phyloP scores from a whole-genome alignment of 108 stramenopile species.

The Epithemia pelagica region DNA sequence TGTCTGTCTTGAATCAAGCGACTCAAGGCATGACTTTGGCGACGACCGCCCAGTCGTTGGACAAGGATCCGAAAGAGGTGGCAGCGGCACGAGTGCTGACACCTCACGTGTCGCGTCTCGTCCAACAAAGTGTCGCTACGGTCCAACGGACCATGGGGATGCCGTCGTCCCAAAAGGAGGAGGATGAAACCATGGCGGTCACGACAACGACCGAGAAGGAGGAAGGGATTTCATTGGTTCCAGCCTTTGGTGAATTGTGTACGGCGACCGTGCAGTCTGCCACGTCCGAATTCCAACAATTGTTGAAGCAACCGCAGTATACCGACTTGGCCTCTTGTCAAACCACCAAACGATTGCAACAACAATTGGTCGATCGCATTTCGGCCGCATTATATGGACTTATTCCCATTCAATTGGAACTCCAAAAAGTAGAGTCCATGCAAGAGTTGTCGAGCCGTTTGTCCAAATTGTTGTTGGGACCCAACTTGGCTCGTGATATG shows the following conservation, averaged over 20 bases:
- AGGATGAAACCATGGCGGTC: conserved; percentile 4
- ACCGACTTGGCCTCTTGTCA: not conserved
- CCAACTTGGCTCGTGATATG: conserved; percentile 67
- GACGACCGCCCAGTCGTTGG: conserved; percentile 21
- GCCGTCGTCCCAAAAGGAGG: not conserved
- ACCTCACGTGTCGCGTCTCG: not conserved
- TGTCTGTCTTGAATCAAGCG: conserved; percentile 20
- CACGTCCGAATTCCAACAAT: conserved; percentile 37
- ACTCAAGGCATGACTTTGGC: conserved; percentile 6
- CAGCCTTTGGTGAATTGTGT: conserved; percentile 71
- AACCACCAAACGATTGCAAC: conserved; percentile 45
- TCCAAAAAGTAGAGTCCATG: conserved; percentile 47
- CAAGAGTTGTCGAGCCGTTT: conserved; percentile 55
- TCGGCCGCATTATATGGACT: conserved; percentile 51
- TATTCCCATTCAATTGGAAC: conserved; percentile 50
- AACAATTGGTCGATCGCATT: conserved; percentile 43
- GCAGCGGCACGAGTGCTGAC: not conserved
- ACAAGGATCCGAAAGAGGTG: conserved; percentile 42
- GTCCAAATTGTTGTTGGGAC: conserved; percentile 61
- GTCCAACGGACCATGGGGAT: not conserved
- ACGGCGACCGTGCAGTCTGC: conserved; percentile 57
- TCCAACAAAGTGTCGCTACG: not conserved
- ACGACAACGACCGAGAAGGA: conserved; percentile 21
- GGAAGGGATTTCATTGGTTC: conserved; percentile 29
- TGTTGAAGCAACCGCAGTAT: conserved; percentile 8